Evolutionary conservation across 345 rosid genomes (phyloP).

Genomic region (Kandelia obovata): DNA sequence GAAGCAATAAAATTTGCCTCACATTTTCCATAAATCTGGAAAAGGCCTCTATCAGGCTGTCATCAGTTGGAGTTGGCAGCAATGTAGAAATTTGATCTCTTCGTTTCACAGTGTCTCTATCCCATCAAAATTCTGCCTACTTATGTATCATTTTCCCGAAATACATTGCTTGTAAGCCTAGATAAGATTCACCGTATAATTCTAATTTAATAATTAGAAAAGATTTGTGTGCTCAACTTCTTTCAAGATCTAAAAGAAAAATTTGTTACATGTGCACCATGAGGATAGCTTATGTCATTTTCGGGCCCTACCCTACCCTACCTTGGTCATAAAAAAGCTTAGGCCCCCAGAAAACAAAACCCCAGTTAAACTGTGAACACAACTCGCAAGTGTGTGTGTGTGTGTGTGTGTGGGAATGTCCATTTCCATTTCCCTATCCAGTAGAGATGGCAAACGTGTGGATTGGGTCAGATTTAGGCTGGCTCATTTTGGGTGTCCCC

Average conservation of each 20-base stretch:
- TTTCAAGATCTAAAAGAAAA: not conserved
- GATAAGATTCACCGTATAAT: not conserved
- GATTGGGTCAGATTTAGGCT: no score
- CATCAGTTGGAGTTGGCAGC: not conserved
- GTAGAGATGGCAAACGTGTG: no score
- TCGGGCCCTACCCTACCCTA: no score
- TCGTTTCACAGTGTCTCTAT: not conserved
- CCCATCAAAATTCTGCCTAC: not conserved
- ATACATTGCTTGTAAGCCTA: not conserved
- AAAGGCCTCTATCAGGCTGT: not conserved
- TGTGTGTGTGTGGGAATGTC: no score
- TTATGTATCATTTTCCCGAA: not conserved
- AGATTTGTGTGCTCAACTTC: not conserved
- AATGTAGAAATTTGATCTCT: not conserved
- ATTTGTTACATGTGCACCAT: not conserved
- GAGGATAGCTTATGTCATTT: not conserved
- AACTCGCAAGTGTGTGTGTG: no score
- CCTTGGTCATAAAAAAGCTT: not conserved
- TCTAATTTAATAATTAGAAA: not conserved
- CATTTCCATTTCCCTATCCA: no score
- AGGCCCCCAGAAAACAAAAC: not conserved
- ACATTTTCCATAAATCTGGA: not conserved
- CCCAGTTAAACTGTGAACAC: not conserved
- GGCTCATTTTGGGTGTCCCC: no score
- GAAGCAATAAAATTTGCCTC: not conserved